Percentiles rank a stretch among this genome's conserved stretches.
Conservation (phyloP, 345 rosid genomes). For the Eucalyptus shirleyi region DNA sequence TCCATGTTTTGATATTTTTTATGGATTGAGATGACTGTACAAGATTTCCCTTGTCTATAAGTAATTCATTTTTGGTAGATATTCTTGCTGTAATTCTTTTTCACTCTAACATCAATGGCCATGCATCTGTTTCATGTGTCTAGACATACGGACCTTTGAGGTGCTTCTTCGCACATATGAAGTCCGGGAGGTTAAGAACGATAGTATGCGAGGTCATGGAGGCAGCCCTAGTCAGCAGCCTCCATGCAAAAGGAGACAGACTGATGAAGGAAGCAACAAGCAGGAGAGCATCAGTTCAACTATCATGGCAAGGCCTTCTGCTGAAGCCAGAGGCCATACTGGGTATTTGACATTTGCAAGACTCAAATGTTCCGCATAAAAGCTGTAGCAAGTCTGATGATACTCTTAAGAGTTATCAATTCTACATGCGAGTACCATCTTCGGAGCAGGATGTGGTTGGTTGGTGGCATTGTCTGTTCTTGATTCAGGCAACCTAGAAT, state of each 20-base stretch:
- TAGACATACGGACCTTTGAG: slow-evolving; percentile 87
- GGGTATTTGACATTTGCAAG: slow-evolving; percentile 94
- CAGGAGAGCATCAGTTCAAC: slow-evolving; percentile 11
- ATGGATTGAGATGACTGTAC: background rate
- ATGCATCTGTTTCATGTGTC: background rate
- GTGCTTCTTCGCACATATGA: slow-evolving; percentile 76
- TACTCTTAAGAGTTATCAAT: background rate
- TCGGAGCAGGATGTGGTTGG: background rate
- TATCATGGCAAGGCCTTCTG: slow-evolving; percentile 65
- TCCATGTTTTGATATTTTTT: background rate
- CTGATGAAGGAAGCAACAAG: slow-evolving; percentile 14
- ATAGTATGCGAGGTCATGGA: slow-evolving; percentile 11
- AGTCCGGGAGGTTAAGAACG: slow-evolving; percentile 55
- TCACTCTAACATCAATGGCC: background rate
- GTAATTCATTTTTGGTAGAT: background rate
- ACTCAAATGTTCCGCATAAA: slow-evolving; percentile 40
- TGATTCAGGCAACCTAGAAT: background rate
- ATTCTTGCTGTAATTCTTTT: background rate
- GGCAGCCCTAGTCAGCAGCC: slow-evolving; percentile 10
- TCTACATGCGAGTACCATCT: background rate
- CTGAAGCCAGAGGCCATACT: slow-evolving; percentile 87
- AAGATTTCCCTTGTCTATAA: background rate
- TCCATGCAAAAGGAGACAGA: slow-evolving; percentile 76
- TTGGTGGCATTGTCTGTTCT: background rate
- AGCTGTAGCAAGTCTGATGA: background rate